Percentiles rank a stretch among this genome's conserved stretches.
Conservation (phyloP, 2,329 filamentous ascomycete species). For the Cryoendolithus antarcticus region DNA sequence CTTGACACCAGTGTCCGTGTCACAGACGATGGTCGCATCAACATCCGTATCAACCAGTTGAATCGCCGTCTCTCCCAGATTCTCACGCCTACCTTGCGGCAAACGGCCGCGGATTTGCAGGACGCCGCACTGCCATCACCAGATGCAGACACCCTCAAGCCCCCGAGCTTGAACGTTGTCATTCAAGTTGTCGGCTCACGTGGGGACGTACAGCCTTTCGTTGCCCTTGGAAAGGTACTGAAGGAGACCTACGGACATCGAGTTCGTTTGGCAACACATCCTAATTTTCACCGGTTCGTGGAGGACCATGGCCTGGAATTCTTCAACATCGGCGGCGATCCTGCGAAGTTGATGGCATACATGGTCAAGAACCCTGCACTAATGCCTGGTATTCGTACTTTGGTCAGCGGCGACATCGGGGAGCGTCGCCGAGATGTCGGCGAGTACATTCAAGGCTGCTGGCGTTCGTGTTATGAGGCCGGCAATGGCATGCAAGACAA, state of each 20-base stretch:
- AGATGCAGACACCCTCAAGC: no score
- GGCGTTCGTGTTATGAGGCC: constrained; percentile 15
- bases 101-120: constrained; percentile 8
- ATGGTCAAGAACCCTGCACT: constrained; percentile 11
- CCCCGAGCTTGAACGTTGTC: constrained; percentile 49
- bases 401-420: constrained; percentile 21
- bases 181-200: constrained; percentile 64
- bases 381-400: constrained; percentile 17
- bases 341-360: constrained; percentile 52
- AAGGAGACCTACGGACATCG: constrained; percentile 19
- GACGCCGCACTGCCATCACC: no score
- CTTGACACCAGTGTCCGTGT: constrained; percentile 18
- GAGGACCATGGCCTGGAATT: constrained; percentile 61
- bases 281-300: constrained; percentile 55
- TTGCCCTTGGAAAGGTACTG: constrained; percentile 36
- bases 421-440: constrained; percentile 15
- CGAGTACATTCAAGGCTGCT: constrained; percentile 22
- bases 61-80: constrained; percentile 51
- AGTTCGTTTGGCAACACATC: constrained; percentile 61
- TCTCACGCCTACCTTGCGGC: constrained; percentile 47
- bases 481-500: neutral
- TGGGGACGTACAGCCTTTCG: constrained; percentile 65
- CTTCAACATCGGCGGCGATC: constrained; percentile 62
- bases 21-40: constrained; percentile 55
- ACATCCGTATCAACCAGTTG: constrained; percentile 63